Percentiles rank a stretch among this genome's conserved stretches.
These are phyloP conservation scores for Mallotus nudiflorus DNA, from an alignment of 345 rosid species.

Conservation along the genomic window DNA sequence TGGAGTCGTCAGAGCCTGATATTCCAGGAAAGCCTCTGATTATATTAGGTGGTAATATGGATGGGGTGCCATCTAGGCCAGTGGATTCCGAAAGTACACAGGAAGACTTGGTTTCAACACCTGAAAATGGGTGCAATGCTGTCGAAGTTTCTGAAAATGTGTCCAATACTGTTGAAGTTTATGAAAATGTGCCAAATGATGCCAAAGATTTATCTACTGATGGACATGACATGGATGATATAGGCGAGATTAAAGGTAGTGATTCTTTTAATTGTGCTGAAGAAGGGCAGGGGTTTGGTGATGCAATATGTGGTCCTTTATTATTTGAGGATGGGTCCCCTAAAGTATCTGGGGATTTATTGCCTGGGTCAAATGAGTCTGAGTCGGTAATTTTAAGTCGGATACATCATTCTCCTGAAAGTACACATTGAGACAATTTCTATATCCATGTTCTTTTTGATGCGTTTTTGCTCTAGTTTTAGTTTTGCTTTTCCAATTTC, in stretches of 20 bases:
- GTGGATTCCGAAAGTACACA: conserved; percentile 24
- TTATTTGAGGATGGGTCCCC: conserved; percentile 41
- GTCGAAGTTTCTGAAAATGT: too few relatives aligned
- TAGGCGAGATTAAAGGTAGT: conserved; percentile 16
- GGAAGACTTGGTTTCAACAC: neutral
- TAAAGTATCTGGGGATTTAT: conserved; percentile 39
- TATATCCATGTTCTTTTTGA: conserved; percentile 39
- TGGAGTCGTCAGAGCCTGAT: conserved; percentile 22
- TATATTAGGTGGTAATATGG: conserved; percentile 19
- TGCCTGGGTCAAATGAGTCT: conserved; percentile 71
- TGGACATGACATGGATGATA: conserved; percentile 15
- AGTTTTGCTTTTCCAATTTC: conserved; percentile 12
- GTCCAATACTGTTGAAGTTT: too few relatives aligned
- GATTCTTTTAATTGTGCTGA: conserved; percentile 8
- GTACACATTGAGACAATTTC: conserved; percentile 91
- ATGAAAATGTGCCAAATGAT: conserved; percentile 17
- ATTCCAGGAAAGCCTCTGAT: conserved; percentile 25
- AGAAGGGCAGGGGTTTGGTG: conserved; percentile 30
- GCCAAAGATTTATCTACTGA: conserved; percentile 10
- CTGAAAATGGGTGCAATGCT: too few relatives aligned
- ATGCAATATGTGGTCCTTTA: conserved; percentile 38
- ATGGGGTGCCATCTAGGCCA: conserved; percentile 26
- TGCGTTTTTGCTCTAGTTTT: conserved; percentile 30
- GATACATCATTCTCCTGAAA: conserved; percentile 97
- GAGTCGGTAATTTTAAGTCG: conserved; percentile 78